Evolutionary conservation across 495 filamentous ascomycete species (phyloP), one percentile per base, ranked within the genome.

Genomic region (Tuber calosporum): DNA sequence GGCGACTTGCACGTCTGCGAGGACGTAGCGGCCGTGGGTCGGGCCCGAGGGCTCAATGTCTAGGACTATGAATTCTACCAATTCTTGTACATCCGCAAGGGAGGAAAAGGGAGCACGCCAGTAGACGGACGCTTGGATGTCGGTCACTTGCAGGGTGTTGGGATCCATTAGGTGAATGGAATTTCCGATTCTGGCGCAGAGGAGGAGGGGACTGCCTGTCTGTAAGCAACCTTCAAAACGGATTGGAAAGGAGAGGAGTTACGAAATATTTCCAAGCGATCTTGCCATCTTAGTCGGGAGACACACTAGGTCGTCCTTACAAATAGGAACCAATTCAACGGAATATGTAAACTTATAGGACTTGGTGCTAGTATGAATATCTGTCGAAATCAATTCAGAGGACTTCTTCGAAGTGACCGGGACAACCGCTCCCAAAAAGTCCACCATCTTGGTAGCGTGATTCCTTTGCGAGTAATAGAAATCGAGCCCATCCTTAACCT

Each of bases 241-340:
- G 13, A 34, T 34, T 34, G 4, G 53, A 15, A 6, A 34, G 26
- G 3, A 62, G 53, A 17, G 53, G 26, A 34, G 13, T 34, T 62
- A 62, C 19, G 87, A 85, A 76, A 97, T 97, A 81, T 96, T 96
- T 72, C 95, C 95, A 36, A 93, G 84, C 38, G 88, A 86, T 76
- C 90, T 91, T 3, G 95, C 96, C 34, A 98, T 85, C 74, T 93
- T 94, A 66, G 96, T 85, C 0, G 95, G 95, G n/a, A 99, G 83
- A 5, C 92, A 93, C 8, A 97, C 92, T 13, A 99, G 84, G 80
- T 99, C 96, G 75, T 99, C 96, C 83, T 97, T 96, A 85, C 96
- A 97, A 53, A 98, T 90, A 0, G 95, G 95, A 19, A 97, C 89
- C 17, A 99, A 80, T 75, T 97, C 92, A 68, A 90, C 86, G 0